Evolutionary conservation across 2,329 filamentous ascomycete genomes (phyloP).

Genomic region (Catunica adiposa): DNA sequence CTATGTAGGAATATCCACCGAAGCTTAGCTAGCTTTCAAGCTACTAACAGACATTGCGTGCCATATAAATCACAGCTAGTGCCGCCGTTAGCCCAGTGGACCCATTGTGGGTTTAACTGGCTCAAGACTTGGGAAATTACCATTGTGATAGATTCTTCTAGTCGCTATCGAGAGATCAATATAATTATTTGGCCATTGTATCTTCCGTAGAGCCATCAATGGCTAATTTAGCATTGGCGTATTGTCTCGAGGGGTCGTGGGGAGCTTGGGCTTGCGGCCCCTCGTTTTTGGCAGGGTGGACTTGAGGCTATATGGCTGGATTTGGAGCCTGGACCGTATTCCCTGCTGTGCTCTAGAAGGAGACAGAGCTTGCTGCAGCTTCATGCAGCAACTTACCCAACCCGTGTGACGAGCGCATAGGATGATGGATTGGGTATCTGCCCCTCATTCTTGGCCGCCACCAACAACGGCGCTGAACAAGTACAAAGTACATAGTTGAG

Average conservation of each 20-base stretch:
- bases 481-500: not conserved
- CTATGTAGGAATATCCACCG: not conserved
- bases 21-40: not conserved
- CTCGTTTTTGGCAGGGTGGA: not conserved
- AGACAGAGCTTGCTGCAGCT: not conserved
- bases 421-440: no score
- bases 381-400: slow-evolving; percentile 1
- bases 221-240: not conserved
- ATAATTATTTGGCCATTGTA: not conserved
- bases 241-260: no score
- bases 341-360: not conserved
- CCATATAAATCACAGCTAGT: not conserved
- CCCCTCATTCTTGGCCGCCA: no score
- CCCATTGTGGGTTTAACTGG: not conserved
- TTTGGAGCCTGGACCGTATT: not conserved
- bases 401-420: not conserved
- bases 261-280: not conserved
- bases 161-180: not conserved
- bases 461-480: no score
- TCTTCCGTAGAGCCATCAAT: not conserved
- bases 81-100: not conserved
- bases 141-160: not conserved
- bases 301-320: no score
- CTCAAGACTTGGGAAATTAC: not conserved
- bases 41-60: not conserved